Percentiles rank a stretch among this genome's conserved stretches.
Evolutionary conservation across 2,329 filamentous ascomycete genomes (phyloP).

Genomic region (Stachybotrys echinatus): DNA sequence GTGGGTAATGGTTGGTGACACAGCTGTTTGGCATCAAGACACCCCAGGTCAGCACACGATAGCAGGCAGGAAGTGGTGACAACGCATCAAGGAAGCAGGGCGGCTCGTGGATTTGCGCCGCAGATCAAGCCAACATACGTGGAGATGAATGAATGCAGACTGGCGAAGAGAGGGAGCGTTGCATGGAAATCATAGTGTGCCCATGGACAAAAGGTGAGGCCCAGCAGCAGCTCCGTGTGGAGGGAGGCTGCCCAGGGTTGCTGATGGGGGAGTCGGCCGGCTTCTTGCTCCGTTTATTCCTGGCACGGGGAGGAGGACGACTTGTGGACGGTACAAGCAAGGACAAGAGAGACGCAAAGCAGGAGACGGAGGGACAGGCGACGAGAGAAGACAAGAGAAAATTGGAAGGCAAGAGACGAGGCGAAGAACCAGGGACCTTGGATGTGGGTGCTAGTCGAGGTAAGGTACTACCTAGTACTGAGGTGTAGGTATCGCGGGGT

Average conservation of each 20-base stretch:
- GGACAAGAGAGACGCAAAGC: background rate
- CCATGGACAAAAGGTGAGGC: conserved; percentile 27
- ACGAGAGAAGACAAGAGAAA: background rate
- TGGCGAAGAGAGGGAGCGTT: conserved; percentile 57
- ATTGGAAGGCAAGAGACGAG: background rate
- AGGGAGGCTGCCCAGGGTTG: background rate
- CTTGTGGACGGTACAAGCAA: too few species aligned
- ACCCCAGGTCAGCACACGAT: background rate
- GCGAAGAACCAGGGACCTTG: background rate
- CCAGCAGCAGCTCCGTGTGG: background rate
- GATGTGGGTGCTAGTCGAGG: background rate
- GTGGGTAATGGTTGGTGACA: conserved; percentile 23
- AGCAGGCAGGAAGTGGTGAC: background rate
- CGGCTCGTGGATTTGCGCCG: background rate
- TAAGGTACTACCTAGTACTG: background rate
- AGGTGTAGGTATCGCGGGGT: too few species aligned
- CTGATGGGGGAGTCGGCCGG: too few species aligned
- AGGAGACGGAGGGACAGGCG: background rate
- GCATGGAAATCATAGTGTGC: conserved; percentile 56
- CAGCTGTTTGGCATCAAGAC: conserved; percentile 17
- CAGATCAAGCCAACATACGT: conserved; percentile 44
- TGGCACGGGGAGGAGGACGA: too few species aligned
- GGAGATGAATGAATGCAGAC: conserved; percentile 52
- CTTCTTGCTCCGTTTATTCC: too few species aligned
- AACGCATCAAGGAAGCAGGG: conserved; percentile 1